phyloP scores from a whole-genome alignment of 2,329 filamentous ascomycete genomes.

The Fusarium sp. region DNA sequence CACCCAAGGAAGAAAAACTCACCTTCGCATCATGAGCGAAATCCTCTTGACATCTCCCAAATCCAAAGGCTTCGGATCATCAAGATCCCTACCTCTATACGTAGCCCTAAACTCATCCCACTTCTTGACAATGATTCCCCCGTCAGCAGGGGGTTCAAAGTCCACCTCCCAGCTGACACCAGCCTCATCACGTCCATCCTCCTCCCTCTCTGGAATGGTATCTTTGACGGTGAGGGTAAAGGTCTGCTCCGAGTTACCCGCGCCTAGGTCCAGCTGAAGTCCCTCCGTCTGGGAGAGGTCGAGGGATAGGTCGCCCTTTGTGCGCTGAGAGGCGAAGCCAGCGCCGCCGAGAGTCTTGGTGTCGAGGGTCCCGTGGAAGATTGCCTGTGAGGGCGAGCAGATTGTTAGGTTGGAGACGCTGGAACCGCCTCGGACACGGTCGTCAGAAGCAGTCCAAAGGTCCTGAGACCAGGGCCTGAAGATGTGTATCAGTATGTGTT shows the following conservation, averaged over 20 bases:
- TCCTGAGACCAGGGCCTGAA: slow-evolving; percentile 67
- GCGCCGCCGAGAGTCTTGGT: slow-evolving; percentile 81
- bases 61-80: slow-evolving; percentile 71
- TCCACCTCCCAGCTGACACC: slow-evolving; percentile 81
- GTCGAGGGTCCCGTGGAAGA: slow-evolving; percentile 79
- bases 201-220: slow-evolving; percentile 65
- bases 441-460: slow-evolving; percentile 78
- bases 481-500: slow-evolving; percentile 11
- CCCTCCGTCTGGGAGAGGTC: slow-evolving; percentile 74
- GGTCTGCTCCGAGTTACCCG: slow-evolving; percentile 68
- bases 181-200: slow-evolving; percentile 77
- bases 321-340: slow-evolving; percentile 85
- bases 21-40: slow-evolving; percentile 87
- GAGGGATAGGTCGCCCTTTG: slow-evolving; percentile 69
- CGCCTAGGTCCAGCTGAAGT: slow-evolving; percentile 64
- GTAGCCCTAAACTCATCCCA: slow-evolving; percentile 78
- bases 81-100: slow-evolving; percentile 76
- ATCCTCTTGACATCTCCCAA: slow-evolving; percentile 72
- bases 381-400: slow-evolving; percentile 52
- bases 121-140: slow-evolving; percentile 63
- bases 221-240: slow-evolving; percentile 85
- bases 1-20: slow-evolving; percentile 34
- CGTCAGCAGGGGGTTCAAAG: slow-evolving; percentile 59
- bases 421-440: slow-evolving; percentile 80
- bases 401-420: slow-evolving; percentile 67